These are phyloP conservation scores for Sphaerobolus stellatus DNA, from an alignment of 1,284 basidiomycete genomes.

Conservation along the genomic window DNA sequence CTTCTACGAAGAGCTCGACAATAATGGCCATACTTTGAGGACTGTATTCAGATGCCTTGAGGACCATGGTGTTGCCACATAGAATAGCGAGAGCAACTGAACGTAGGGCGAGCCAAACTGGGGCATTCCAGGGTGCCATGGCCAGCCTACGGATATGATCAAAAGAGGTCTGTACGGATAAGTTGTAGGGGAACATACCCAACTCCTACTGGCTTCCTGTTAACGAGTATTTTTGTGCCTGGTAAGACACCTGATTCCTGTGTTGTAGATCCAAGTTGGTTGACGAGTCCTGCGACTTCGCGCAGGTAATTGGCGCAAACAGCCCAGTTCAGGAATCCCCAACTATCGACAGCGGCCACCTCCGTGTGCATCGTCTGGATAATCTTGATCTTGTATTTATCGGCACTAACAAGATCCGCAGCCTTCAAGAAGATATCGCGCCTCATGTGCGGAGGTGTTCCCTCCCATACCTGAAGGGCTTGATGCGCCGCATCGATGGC, in stretches of 20 bases:
- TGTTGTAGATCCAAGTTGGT: conserved; percentile 14
- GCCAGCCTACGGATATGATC: conserved; percentile 12
- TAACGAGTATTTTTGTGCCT: not conserved
- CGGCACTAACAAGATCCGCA: conserved; percentile 42
- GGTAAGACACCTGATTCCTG: not conserved
- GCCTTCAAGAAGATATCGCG: conserved; percentile 48
- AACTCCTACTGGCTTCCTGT: conserved; percentile 29
- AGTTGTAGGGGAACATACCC: conserved; percentile 23
- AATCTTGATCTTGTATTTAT: conserved; percentile 41
- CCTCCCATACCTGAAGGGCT: conserved; percentile 52
- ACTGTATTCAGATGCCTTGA: conserved; percentile 58
- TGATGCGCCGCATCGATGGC: conserved; percentile 47
- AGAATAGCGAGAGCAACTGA: conserved; percentile 54
- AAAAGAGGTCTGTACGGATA: conserved; percentile 30
- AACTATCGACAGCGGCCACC: conserved; percentile 34
- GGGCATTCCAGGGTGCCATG: conserved; percentile 42
- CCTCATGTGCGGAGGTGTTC: conserved; percentile 33
- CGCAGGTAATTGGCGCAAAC: conserved; percentile 9
- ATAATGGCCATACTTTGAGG: conserved; percentile 51
- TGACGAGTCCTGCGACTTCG: conserved; percentile 20
- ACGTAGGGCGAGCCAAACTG: conserved; percentile 44
- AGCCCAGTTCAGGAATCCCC: conserved; percentile 22
- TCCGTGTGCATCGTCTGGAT: conserved; percentile 37
- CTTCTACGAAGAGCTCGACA: conserved; percentile 52
- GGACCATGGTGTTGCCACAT: conserved; percentile 62